Percentiles rank a stretch among this genome's conserved stretches.
phyloP scores from a whole-genome alignment of 495 filamentous ascomycete species.

The Lindgomyces ingoldianus region DNA sequence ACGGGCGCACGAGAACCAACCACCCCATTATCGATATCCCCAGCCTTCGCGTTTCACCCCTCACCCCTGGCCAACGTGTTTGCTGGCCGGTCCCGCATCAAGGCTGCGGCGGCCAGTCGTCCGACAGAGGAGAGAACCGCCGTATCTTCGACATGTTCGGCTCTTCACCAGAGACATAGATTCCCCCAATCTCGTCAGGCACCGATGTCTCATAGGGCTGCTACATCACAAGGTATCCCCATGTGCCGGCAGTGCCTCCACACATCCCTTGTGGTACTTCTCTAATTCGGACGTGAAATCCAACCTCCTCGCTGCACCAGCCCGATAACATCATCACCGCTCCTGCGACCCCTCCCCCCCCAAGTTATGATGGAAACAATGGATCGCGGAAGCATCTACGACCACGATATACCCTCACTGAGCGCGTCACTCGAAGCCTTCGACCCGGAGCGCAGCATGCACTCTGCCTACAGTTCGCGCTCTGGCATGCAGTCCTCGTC shows the following conservation, averaged over 20 bases:
- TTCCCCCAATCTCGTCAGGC: constrained; percentile 25
- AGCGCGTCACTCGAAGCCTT: constrained; percentile 35
- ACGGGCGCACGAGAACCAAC: constrained; percentile 14
- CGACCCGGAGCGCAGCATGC: constrained; percentile 35
- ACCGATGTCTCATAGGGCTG: constrained; percentile 38
- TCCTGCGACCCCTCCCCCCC: neutral
- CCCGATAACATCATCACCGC: constrained; percentile 5
- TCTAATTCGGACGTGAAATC: constrained; percentile 14
- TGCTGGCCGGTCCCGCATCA: constrained; percentile 17
- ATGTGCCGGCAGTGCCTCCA: constrained; percentile 32
- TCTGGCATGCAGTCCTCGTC: constrained; percentile 33
- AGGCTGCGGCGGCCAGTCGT: constrained; percentile 20
- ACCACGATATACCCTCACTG: constrained; percentile 35
- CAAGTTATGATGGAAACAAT: constrained; percentile 24
- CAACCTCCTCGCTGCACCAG: constrained; percentile 17
- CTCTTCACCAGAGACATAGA: constrained; percentile 1
- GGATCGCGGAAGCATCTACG: constrained; percentile 31
- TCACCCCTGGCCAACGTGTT: constrained; percentile 21
- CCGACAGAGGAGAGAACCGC: neutral
- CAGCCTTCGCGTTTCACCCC: constrained; percentile 31
- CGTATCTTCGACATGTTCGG: neutral
- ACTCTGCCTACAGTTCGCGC: constrained; percentile 27
- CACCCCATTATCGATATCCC: constrained; percentile 10
- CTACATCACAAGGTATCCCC: constrained; percentile 32
- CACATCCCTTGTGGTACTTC: constrained; percentile 19